phyloP scores from a whole-genome alignment of 768 basidiomycete species.

The Kwoniella heveanensis region DNA sequence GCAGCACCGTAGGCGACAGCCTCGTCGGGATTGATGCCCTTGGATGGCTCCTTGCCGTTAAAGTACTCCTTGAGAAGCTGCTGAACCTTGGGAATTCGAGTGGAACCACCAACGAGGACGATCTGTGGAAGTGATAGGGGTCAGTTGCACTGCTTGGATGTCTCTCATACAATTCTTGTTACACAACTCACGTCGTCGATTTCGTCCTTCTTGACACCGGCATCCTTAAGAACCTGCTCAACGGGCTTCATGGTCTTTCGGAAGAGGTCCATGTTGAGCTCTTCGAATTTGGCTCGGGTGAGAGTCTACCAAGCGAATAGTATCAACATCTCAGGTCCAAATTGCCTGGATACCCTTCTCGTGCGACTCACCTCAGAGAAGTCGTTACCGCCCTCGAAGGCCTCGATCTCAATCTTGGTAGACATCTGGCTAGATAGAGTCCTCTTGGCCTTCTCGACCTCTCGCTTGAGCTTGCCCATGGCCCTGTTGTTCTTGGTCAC shows the following conservation, averaged over 20 bases:
- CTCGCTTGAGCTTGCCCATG: constrained; percentile 87
- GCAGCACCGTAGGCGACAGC: constrained; percentile 99
- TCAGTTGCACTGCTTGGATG: constrained; percentile 12
- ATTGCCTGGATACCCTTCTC: too few relatives aligned
- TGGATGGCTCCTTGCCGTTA: constrained; percentile 97
- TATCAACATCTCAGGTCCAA: too few relatives aligned
- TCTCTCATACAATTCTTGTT: constrained; percentile 8
- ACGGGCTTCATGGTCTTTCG: constrained; percentile 99
- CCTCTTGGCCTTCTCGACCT: constrained; percentile 94
- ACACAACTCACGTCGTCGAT: constrained; percentile 72
- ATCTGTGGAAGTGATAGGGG: constrained; percentile 58
- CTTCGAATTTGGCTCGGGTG: constrained; percentile 98
- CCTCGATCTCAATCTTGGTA: constrained; percentile 90
- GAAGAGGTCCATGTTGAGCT: constrained; percentile 98
- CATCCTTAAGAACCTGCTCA: constrained; percentile 97
- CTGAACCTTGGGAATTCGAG: constrained; percentile 95
- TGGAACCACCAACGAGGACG: constrained; percentile 95
- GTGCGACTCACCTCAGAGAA: constrained; percentile 77
- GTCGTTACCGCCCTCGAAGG: constrained; percentile 94
- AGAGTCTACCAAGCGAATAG: constrained; percentile 58
- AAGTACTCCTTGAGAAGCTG: constrained; percentile 99
- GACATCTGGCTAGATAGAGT: constrained; percentile 87
- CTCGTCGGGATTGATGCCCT: constrained; percentile 99
- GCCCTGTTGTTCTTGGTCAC: constrained; percentile 76
- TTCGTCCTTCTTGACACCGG: constrained; percentile 96